Conservation (phyloP, 768 basidiomycete genomes). For the Podaxis carcinomalis region DNA sequence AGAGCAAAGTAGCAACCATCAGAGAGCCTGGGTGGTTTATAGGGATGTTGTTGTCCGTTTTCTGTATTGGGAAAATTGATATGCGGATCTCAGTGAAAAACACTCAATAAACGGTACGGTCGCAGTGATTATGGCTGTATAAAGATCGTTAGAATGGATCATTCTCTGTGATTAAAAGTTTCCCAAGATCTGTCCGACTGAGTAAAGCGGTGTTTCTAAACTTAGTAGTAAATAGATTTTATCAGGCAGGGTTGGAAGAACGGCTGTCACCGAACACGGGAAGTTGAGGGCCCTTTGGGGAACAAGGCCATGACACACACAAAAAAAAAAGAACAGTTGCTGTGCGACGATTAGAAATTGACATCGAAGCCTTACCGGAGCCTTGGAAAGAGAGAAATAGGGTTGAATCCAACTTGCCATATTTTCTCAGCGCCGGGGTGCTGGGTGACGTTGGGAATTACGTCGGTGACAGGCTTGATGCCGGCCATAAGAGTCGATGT, state of each 20-base stretch:
- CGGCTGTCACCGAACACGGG: neutral
- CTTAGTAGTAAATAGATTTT: neutral
- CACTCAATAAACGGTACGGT: neutral
- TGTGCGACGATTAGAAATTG: neutral
- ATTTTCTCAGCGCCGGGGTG: neutral
- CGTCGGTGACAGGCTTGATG: neutral
- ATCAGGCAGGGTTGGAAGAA: neutral
- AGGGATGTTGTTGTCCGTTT: neutral
- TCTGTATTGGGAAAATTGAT: too few relatives aligned
- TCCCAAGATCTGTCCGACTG: slow-evolving; percentile 3
- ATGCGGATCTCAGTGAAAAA: too few relatives aligned
- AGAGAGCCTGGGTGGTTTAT: neutral
- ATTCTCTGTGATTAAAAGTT: neutral
- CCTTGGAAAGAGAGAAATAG: neutral
- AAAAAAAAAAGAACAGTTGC: neutral
- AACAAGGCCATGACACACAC: neutral
- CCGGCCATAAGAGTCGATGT: neutral
- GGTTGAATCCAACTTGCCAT: neutral
- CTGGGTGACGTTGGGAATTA: neutral
- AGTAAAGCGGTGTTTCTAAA: neutral
- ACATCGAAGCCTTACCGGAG: neutral
- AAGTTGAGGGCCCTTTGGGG: neutral
- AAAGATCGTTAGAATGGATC: neutral
- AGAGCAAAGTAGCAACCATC: slow-evolving; percentile 1
- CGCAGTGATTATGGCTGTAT: neutral